phyloP scores from a whole-genome alignment of 805 yeast genomes.

The Tetrapisispora pingtungensis region DNA sequence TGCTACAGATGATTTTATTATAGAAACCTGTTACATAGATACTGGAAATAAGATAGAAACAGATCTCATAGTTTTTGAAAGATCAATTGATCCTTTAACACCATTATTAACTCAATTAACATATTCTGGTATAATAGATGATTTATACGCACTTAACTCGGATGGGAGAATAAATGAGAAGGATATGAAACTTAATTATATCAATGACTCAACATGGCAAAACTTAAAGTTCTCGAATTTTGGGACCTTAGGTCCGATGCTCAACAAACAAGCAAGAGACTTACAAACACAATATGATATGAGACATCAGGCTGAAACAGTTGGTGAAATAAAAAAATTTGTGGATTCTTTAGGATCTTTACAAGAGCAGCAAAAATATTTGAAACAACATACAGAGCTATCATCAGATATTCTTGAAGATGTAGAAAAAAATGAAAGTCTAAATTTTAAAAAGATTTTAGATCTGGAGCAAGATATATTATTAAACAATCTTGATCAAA shows the following conservation, averaged over 20 bases:
- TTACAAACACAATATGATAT: slow-evolving; percentile 61
- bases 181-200: slow-evolving; percentile 12
- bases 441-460: slow-evolving; percentile 36
- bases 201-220: slow-evolving; percentile 25
- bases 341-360: slow-evolving; percentile 61
- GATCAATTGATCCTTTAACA: slow-evolving; percentile 65
- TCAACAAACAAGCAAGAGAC: slow-evolving; percentile 60
- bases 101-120: slow-evolving; percentile 68
- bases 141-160: slow-evolving; percentile 43
- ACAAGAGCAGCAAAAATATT: slow-evolving; percentile 55
- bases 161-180: slow-evolving; percentile 27
- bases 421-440: slow-evolving; percentile 28
- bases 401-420: slow-evolving; percentile 52
- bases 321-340: slow-evolving; percentile 57
- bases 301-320: slow-evolving; percentile 45
- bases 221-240: slow-evolving; percentile 60
- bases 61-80: slow-evolving; percentile 69
- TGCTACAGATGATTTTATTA: slow-evolving; percentile 15
- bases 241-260: slow-evolving; percentile 62
- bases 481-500: slow-evolving; percentile 39
- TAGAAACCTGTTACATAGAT: slow-evolving; percentile 24
- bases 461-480: slow-evolving; percentile 65
- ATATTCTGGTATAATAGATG: slow-evolving; percentile 75
- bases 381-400: slow-evolving; percentile 64
- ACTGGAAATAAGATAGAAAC: slow-evolving; percentile 41